Percentiles rank a stretch among this genome's conserved stretches.
Conservation (phyloP, 1,284 basidiomycete species). For the Kalmanozyma brasiliensis region DNA sequence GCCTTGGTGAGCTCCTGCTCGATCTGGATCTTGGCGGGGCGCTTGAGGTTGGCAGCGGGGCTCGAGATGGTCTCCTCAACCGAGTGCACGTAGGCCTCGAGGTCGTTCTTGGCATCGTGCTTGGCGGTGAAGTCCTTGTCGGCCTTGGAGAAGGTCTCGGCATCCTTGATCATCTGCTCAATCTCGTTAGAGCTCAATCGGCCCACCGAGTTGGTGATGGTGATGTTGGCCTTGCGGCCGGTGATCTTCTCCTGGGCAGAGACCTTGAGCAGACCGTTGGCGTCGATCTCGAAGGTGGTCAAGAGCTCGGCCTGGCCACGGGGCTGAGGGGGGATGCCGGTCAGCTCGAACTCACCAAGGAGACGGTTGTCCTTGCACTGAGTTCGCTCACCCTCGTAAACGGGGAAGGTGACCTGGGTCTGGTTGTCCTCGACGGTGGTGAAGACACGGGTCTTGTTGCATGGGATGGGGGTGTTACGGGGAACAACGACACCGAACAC, state of each 20-base stretch:
- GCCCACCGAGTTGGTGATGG: slow-evolving; percentile 68
- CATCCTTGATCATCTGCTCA: slow-evolving; percentile 69
- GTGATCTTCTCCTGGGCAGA: slow-evolving; percentile 67
- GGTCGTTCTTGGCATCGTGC: slow-evolving; percentile 67
- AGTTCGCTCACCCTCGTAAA: slow-evolving; percentile 68
- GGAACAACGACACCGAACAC: slow-evolving; percentile 68
- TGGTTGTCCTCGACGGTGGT: slow-evolving; percentile 68
- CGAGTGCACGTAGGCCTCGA: slow-evolving; percentile 67
- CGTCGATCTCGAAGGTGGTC: slow-evolving; percentile 67
- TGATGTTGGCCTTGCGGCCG: slow-evolving; percentile 68
- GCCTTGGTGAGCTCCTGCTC: slow-evolving; percentile 68
- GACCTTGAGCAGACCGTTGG: slow-evolving; percentile 68
- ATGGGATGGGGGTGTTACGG: slow-evolving; percentile 67
- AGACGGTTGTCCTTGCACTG: slow-evolving; percentile 69
- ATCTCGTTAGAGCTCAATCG: slow-evolving; percentile 66
- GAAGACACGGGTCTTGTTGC: slow-evolving; percentile 68
- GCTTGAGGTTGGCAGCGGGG: slow-evolving; percentile 66
- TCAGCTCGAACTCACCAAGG: slow-evolving; percentile 68
- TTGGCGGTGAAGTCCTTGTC: slow-evolving; percentile 68
- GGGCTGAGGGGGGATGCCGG: slow-evolving; percentile 67
- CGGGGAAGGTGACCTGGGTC: slow-evolving; percentile 68
- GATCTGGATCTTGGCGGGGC: slow-evolving; percentile 65
- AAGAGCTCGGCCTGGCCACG: slow-evolving; percentile 67
- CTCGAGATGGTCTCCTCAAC: slow-evolving; percentile 67
- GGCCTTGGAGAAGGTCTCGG: slow-evolving; percentile 67